Evolutionary conservation across 116 monocot species (phyloP).

Genomic region (Papilionanthe hybrid): DNA sequence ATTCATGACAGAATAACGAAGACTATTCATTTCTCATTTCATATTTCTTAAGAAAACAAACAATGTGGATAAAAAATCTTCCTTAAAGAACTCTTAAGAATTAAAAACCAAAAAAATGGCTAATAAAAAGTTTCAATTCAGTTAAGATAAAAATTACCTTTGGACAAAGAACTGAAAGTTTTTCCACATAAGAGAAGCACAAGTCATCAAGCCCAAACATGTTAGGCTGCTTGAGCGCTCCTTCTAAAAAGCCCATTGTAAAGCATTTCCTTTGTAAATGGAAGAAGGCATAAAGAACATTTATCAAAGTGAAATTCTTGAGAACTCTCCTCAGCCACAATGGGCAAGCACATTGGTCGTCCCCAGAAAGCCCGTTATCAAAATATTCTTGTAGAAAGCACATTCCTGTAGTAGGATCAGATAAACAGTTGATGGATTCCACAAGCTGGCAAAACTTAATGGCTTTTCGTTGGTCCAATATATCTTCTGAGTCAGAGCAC

Average conservation of each 20-base stretch:
- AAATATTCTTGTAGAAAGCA: slow-evolving; percentile 46
- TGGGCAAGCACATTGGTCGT: slow-evolving; percentile 48
- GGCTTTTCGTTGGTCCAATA: slow-evolving; percentile 9
- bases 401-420: slow-evolving; percentile 17
- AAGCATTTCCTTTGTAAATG: slow-evolving; percentile 32
- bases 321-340: slow-evolving; percentile 64
- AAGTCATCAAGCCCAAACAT: slow-evolving; percentile 32
- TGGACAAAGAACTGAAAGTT: slow-evolving; percentile 40
- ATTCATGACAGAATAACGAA: background rate
- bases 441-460: slow-evolving; percentile 25
- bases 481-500: slow-evolving; percentile 10
- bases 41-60: background rate
- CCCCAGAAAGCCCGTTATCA: background rate
- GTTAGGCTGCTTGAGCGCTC: slow-evolving; percentile 21
- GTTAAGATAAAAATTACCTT: slow-evolving; percentile 23
- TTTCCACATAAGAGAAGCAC: slow-evolving; percentile 32
- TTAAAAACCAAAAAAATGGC: background rate
- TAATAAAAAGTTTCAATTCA: background rate
- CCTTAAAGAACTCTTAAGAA: background rate
- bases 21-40: background rate
- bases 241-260: slow-evolving; percentile 33
- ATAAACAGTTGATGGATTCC: slow-evolving; percentile 44
- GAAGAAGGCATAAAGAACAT: slow-evolving; percentile 51
- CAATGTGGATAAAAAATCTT: background rate
- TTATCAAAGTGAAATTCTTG: slow-evolving; percentile 65